Percentiles rank a stretch among this genome's conserved stretches.
These are phyloP conservation scores for Eucalyptus tenuipes DNA, from an alignment of 345 rosid genomes.

Conservation along the genomic window DNA sequence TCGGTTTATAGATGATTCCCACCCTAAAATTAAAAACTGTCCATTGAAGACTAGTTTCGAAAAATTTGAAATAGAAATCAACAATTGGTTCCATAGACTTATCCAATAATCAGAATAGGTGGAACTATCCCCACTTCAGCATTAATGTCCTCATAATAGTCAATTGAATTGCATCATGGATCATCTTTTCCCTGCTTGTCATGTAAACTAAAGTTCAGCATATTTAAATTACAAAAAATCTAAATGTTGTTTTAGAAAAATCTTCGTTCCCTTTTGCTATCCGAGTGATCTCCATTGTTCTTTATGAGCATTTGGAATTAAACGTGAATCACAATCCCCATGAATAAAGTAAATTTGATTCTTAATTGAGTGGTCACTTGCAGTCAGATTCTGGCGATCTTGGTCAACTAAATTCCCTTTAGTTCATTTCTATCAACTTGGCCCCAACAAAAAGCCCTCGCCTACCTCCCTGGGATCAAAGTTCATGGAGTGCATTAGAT, in stretches of 20 bases:
- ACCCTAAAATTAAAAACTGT: no score
- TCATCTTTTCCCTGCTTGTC: neutral
- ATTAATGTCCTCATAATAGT: fast-evolving
- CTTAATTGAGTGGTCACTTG: neutral
- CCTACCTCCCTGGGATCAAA: neutral
- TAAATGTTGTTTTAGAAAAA: neutral
- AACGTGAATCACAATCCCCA: neutral
- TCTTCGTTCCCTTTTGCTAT: neutral
- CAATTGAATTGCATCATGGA: neutral
- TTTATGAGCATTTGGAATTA: neutral
- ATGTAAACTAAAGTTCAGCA: fast-evolving
- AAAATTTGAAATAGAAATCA: fast-evolving
- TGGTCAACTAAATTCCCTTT: neutral
- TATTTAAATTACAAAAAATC: neutral
- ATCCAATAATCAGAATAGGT: fast-evolving
- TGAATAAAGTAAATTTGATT: neutral
- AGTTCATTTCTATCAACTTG: neutral
- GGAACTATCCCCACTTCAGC: fast-evolving
- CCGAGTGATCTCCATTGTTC: neutral
- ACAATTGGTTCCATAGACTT: fast-evolving
- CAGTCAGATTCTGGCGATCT: neutral
- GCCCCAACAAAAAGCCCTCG: neutral
- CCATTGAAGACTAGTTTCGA: fast-evolving
- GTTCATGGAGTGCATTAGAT: neutral
- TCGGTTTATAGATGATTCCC: no score